Evolutionary conservation across 2,329 filamentous ascomycete species (phyloP).

Genomic region (Fusarium albosuccineum): DNA sequence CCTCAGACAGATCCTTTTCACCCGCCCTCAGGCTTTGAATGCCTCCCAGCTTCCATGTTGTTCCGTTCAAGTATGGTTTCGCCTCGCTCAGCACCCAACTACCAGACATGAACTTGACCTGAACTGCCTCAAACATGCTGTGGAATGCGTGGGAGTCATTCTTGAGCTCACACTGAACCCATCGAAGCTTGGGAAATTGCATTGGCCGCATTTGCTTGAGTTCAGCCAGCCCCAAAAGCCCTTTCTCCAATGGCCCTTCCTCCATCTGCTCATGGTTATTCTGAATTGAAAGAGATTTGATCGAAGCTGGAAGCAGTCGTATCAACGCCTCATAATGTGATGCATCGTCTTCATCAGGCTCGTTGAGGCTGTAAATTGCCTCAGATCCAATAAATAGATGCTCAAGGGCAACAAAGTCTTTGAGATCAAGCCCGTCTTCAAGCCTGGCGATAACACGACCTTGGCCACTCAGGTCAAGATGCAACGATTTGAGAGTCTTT

Average conservation of each 20-base stretch:
- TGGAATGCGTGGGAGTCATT: neutral
- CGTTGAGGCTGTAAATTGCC: neutral
- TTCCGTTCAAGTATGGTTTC: conserved; percentile 4
- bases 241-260: neutral
- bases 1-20: neutral
- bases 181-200: conserved; percentile 5
- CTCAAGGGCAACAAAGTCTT: conserved; percentile 12
- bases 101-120: neutral
- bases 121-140: neutral
- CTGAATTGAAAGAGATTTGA: conserved; percentile 10
- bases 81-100: conserved; percentile 3
- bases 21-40: neutral
- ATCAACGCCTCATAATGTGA: conserved; percentile 2
- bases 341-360: neutral
- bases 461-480: conserved; percentile 11
- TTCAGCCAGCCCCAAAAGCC: conserved; percentile 4
- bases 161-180: neutral
- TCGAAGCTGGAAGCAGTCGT: conserved; percentile 7
- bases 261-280: neutral
- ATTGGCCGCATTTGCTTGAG: neutral
- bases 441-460: neutral
- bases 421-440: neutral
- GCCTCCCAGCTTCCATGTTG: neutral
- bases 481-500: neutral
- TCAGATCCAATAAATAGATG: conserved; percentile 15